Evolutionary conservation across 2,329 filamentous ascomycete species (phyloP), one percentile per base, ranked within the genome.

Genomic region (Sphaceloma murrayae): DNA sequence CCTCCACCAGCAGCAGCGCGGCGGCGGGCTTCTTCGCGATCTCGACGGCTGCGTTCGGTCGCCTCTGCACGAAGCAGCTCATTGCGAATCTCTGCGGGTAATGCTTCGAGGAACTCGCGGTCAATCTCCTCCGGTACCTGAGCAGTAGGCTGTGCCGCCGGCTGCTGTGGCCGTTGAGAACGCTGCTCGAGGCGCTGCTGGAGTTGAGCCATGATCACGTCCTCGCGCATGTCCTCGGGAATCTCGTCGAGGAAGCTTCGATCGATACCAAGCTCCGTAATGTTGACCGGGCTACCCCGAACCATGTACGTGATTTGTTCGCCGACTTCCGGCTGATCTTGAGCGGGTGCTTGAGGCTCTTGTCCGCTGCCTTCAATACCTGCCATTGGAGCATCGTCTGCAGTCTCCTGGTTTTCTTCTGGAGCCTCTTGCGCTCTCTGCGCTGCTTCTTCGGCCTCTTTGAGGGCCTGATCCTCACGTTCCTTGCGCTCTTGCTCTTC

Each of bases 191-290:
- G 24, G 77, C 52, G 85, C 80, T 43, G 84, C 86, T 51, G 42
- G 6, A 94, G 76, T 48, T 94, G 87, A 50, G 88, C 80, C 61
- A 93, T 86, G 52, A 98, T 85, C 38, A 98, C 91, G 60, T 98
- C 91, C 62, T 96, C 89, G 34, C 91, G 77, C 58, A 96, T 80
- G 49, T 98, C 93, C 54, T 98, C 91, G 0, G 91, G 91, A n/a
- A 98, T 68, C n/a, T 89, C 93, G 48, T 91, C 85, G 5, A 98
- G 76, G 62, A 95, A 98, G 46, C 94, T 88, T 11, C 83, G 77
- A 58, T 98, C 91, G 54, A 98, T 96, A 38, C 89, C 88, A 49
- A 98, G 73, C 49, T 85, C 85, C 0, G 91, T 98, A 38, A 98
- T 91, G 60, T 98, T 91, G 43, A 94, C 77, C 55, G 91, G 80